Base-by-base conservation (phyloP, 2,329 filamentous ascomycete species). In the Xylariaceae sp. region DNA sequence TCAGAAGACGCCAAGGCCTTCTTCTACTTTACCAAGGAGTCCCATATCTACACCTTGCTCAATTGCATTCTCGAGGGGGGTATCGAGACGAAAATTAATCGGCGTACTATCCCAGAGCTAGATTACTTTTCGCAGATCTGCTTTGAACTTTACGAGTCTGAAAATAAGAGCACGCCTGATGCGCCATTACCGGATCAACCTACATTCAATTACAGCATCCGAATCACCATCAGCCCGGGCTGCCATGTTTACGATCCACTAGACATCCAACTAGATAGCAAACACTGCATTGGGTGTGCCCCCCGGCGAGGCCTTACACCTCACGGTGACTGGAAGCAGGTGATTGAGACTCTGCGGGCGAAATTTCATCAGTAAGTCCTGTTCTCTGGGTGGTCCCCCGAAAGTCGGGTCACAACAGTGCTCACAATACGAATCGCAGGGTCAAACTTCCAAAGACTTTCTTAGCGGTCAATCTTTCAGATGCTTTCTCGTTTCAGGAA, bases 21-120 rank as follows among this genome's bases (percentile, higher is more conserved):
- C 76, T 89, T 97, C 73, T 99, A 99, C 75, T 99, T 99, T 72
- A 99, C 94, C 60, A 99, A 99, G 72, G 94, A 99, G 73, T 96
- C 90, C 0, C 94, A 99, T 70, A 96, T 99, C 60, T 99, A 99
- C 74, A 99, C 94, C 4, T 80, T 99, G 4, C 82, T 99, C 55
- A 99, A 99, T 71, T 97, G 92, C 70, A 97, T 99, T 63, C 81
- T 99, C 30, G 94, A 99, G 71, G 94, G 95, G 57, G 95, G 94
- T 32, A 89, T 99, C 61, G 88, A 95, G 68, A 96, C 92, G 29
- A 99, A 99, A 75, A 97, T 99, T 67, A 88, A 90, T 64, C 87
- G 95, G 39, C 91, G 90, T 66, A 91, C 89, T 41, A 99, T 99
- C 60, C 94, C 94, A 0, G 94, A 99, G 73, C 84, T 99, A 35